Percentiles rank a stretch among this genome's conserved stretches.
These are phyloP conservation scores for Pleodorina starrii DNA, from an alignment of 139 green algal species.

Conservation along the genomic window DNA sequence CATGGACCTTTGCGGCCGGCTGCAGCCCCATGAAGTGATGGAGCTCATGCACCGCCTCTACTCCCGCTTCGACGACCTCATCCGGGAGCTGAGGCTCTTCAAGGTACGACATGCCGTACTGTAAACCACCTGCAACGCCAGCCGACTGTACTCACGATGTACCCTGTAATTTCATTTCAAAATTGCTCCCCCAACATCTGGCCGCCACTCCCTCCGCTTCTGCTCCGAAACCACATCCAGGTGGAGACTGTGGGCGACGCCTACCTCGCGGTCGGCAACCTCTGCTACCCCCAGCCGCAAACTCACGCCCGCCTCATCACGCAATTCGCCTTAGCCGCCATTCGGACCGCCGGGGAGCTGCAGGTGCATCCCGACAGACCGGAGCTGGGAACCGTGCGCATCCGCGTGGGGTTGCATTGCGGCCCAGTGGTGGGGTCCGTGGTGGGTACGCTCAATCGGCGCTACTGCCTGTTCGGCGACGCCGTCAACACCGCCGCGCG, in stretches of 20 bases:
- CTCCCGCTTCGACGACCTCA: constrained; percentile 27
- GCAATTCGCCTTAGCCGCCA: constrained; percentile 28
- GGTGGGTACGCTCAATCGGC: constrained; percentile 37
- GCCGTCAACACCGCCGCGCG: constrained; percentile 46
- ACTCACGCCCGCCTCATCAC: constrained; percentile 31
- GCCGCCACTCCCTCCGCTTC: too few relatives aligned
- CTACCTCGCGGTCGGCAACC: constrained; percentile 37
- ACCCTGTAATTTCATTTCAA: too few relatives aligned
- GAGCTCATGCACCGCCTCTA: constrained; percentile 48
- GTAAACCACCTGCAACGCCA: too few relatives aligned
- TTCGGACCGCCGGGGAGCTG: neutral
- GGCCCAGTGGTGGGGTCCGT: constrained; percentile 46
- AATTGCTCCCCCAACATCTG: too few relatives aligned
- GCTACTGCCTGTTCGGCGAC: constrained; percentile 62
- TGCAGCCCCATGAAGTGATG: constrained; percentile 46
- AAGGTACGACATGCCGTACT: too few relatives aligned
- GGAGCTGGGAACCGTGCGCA: constrained; percentile 29
- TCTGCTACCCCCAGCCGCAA: constrained; percentile 33
- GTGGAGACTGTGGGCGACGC: constrained; percentile 46
- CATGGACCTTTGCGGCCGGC: constrained; percentile 43
- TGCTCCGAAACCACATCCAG: neutral
- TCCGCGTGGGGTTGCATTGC: constrained; percentile 56
- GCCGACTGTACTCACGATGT: too few relatives aligned
- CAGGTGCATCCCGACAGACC: constrained; percentile 23
- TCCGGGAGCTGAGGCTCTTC: constrained; percentile 8